Conservation (phyloP, 371 early-diverging fungal genomes). For the Smittium mucronatum region DNA sequence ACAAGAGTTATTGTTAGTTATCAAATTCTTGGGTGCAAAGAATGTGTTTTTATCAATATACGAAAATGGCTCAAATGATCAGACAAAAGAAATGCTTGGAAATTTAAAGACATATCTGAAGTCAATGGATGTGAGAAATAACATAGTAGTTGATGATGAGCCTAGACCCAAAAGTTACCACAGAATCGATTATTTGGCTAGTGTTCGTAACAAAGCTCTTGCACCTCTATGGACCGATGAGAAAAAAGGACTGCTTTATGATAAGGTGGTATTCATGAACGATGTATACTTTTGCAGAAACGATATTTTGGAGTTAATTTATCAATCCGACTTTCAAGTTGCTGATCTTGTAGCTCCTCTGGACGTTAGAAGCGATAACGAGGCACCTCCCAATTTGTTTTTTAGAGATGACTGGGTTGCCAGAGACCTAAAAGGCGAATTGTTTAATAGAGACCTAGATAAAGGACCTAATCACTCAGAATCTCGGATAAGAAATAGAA, state of each 20-base stretch:
- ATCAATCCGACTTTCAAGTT: slow-evolving; percentile 24
- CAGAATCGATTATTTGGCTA: slow-evolving; percentile 38
- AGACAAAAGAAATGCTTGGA: slow-evolving; percentile 24
- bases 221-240: slow-evolving; percentile 16
- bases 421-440: slow-evolving; percentile 33
- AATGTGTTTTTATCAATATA: slow-evolving; percentile 28
- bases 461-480: background rate
- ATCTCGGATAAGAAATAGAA: background rate
- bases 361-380: slow-evolving; percentile 14
- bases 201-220: slow-evolving; percentile 33
- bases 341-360: slow-evolving; percentile 35
- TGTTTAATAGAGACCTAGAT: slow-evolving; percentile 15
- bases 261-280: slow-evolving; percentile 12
- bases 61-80: slow-evolving; percentile 33
- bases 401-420: slow-evolving; percentile 39
- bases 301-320: slow-evolving; percentile 35
- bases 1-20: slow-evolving; percentile 20
- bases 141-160: slow-evolving; percentile 12
- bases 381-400: slow-evolving; percentile 12
- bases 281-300: slow-evolving; percentile 36
- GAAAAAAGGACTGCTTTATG: background rate
- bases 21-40: slow-evolving; percentile 22
- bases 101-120: slow-evolving; percentile 15
- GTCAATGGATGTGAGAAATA: slow-evolving; percentile 20
- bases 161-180: slow-evolving; percentile 17